Evolutionary conservation across 345 rosid genomes (phyloP), one percentile per base, ranked within the genome.

Genomic region (Arabidopsis thaliana): DNA sequence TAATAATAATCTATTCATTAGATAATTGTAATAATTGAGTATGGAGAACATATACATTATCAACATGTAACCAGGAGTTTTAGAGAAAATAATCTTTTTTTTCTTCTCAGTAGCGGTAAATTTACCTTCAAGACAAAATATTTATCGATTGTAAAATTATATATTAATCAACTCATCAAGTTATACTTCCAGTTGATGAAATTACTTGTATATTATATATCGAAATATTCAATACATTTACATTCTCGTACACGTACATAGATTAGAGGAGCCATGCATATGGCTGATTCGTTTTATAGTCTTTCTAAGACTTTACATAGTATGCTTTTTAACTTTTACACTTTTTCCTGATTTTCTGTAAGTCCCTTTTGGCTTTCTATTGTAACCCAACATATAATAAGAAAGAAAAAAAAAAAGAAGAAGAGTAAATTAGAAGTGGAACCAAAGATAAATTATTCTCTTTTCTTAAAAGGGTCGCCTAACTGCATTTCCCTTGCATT

Each of bases 301-400:
- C 59, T 71, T 65, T 71, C 42, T 33, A 67, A 2, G 68, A 67
- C 73, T 59, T 60, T 65, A 65, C 59, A 67, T 22, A 46, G 28
- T 77, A 8, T 64, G 53, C 67, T 77, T 78, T 59, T 56, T 34
- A 57, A 57, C 81, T 77, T 77, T 70, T 77, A 38, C 52, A 77
- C 61, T 48, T 71, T 76, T 78, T 30, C 41, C 41, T 56, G 59
- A 36, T 65, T 49, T 65, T 71, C 42, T 65, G n/a, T 30, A 46
- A 46, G 65, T 57, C 40, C 30, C 42, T 76, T 76, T 42, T 6
- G 36, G 42, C 2, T 60, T 68, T 11, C 20, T 51, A 4, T 59
- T 49, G 37, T 67, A 65, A 65, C 23, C 20, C 5, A 36, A 46
- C 8, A 44, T 61, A 34, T 16, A 30, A 55, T 22, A 49, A 28